Evolutionary conservation across 2,329 filamentous ascomycete species (phyloP).

Genomic region (Paraconiothyrium sp.): DNA sequence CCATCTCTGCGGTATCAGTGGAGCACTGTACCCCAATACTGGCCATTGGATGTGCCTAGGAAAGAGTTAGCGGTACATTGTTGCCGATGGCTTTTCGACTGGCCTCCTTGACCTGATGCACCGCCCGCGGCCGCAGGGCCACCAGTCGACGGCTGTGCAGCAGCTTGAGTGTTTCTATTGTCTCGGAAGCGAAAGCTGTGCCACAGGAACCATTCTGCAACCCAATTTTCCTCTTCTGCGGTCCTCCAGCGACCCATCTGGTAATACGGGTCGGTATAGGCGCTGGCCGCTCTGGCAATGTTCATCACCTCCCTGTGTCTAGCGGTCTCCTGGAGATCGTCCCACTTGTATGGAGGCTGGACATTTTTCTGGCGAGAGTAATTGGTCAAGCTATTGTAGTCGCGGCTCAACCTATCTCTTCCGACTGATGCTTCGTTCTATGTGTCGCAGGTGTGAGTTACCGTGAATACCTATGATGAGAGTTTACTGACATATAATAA

Average conservation of each 20-base stretch:
- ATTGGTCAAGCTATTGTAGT: slow-evolving; percentile 50
- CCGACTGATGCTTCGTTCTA: slow-evolving; percentile 56
- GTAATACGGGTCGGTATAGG: slow-evolving; percentile 53
- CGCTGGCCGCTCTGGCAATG: slow-evolving; percentile 53
- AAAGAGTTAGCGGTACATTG: background rate
- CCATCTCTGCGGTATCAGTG: background rate
- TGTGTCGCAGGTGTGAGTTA: slow-evolving; percentile 17
- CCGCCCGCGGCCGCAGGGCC: background rate
- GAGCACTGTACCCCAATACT: slow-evolving; percentile 11
- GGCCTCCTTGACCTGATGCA: slow-evolving; percentile 7
- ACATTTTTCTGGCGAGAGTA: slow-evolving; percentile 45
- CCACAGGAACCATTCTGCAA: slow-evolving; percentile 63
- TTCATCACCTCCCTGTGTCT: slow-evolving; percentile 56
- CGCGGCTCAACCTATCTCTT: slow-evolving; percentile 53
- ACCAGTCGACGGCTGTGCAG: slow-evolving; percentile 9
- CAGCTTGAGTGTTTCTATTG: slow-evolving; percentile 20
- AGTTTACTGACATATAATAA: slow-evolving; percentile 51
- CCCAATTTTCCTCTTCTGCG: slow-evolving; percentile 57
- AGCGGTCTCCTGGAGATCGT: slow-evolving; percentile 59
- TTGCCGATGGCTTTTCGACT: background rate
- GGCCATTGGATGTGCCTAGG: background rate
- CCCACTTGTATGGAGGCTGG: slow-evolving; percentile 55
- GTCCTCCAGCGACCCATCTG: slow-evolving; percentile 53
- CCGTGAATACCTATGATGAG: background rate
- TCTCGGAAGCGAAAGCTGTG: slow-evolving; percentile 59